Conservation (phyloP, 1,139 yeast species). For the Ogataea hybrid region DNA sequence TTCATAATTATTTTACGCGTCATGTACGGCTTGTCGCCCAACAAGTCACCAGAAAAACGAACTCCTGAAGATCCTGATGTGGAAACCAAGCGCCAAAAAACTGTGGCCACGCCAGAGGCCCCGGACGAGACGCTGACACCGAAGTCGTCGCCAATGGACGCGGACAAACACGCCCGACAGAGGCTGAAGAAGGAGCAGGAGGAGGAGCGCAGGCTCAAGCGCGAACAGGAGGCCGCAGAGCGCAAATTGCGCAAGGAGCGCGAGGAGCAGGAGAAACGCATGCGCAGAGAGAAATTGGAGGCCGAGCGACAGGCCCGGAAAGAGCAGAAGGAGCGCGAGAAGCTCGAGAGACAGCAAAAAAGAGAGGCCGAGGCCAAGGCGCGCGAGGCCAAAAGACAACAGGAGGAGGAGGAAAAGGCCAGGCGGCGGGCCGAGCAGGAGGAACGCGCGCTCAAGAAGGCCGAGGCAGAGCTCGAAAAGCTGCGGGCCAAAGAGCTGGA, state of each 20-base stretch:
- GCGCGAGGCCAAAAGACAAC: slow-evolving; percentile 32
- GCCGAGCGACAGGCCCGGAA: slow-evolving; percentile 27
- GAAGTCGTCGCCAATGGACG: slow-evolving; percentile 6
- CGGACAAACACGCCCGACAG: slow-evolving; percentile 16
- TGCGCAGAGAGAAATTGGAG: slow-evolving; percentile 28
- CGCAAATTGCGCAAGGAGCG: slow-evolving; percentile 22
- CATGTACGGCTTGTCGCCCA: slow-evolving; percentile 15
- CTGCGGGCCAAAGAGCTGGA: slow-evolving; percentile 29
- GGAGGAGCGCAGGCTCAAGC: slow-evolving; percentile 12
- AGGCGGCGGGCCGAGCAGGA: slow-evolving; percentile 21
- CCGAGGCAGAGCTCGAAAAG: slow-evolving; percentile 36
- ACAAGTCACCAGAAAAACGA: slow-evolving; percentile 17
- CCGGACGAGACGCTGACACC: slow-evolving; percentile 6
- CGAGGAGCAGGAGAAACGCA: slow-evolving; percentile 28
- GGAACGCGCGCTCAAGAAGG: slow-evolving; percentile 26
- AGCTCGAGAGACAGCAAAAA: slow-evolving; percentile 35
- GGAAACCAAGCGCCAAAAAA: slow-evolving; percentile 7
- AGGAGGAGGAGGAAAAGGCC: slow-evolving; percentile 35
- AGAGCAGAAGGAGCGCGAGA: slow-evolving; percentile 34
- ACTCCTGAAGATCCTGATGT: not conserved
- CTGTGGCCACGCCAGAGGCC: slow-evolving; percentile 3
- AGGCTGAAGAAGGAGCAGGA: slow-evolving; percentile 13
- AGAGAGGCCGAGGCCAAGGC: slow-evolving; percentile 26
- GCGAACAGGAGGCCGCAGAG: slow-evolving; percentile 25
- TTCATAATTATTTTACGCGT: slow-evolving; percentile 4